phyloP scores from a whole-genome alignment of 1,284 basidiomycete species.

The Marasmius sp. region DNA sequence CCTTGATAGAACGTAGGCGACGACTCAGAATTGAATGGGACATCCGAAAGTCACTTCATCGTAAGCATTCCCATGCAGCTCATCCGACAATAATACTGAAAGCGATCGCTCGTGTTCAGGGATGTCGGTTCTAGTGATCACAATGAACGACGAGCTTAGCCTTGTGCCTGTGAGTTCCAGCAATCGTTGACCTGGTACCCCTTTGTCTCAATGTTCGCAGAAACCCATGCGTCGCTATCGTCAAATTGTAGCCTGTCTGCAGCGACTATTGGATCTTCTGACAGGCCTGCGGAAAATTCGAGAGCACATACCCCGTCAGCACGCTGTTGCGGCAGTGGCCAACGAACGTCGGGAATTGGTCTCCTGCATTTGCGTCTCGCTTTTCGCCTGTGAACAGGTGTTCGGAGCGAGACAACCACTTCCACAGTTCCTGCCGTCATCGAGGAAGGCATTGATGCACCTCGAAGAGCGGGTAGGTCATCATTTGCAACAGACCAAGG shows the following conservation, averaged over 20 bases:
- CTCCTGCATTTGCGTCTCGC: slow-evolving; percentile 46
- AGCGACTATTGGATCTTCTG: slow-evolving; percentile 45
- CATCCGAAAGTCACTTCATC: slow-evolving; percentile 40
- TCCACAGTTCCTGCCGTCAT: slow-evolving; percentile 51
- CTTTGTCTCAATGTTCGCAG: slow-evolving; percentile 21
- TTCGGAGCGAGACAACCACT: slow-evolving; percentile 48
- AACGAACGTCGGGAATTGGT: slow-evolving; percentile 48
- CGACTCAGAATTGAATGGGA: slow-evolving; percentile 42
- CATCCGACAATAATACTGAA: neutral
- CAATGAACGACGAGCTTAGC: slow-evolving; percentile 51
- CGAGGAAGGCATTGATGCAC: slow-evolving; percentile 37
- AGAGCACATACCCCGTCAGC: slow-evolving; percentile 47
- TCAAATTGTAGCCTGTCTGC: slow-evolving; percentile 37
- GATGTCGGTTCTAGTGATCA: slow-evolving; percentile 36
- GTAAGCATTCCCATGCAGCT: slow-evolving; percentile 15
- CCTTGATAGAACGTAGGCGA: slow-evolving; percentile 25
- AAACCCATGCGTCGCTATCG: slow-evolving; percentile 51
- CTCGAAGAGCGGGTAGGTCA: slow-evolving; percentile 39
- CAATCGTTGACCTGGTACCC: neutral
- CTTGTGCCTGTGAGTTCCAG: slow-evolving; percentile 42
- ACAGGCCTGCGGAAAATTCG: slow-evolving; percentile 48
- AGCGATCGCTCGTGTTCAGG: slow-evolving; percentile 11
- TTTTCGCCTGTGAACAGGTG: slow-evolving; percentile 52
- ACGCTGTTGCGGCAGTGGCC: slow-evolving; percentile 42
- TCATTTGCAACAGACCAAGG: slow-evolving; percentile 28